A percentile compares a stretch with the other conserved stretches of the same genome.
These are phyloP conservation scores for Arabidopsis suecica DNA, from an alignment of 345 rosid species.

Conservation along the genomic window DNA sequence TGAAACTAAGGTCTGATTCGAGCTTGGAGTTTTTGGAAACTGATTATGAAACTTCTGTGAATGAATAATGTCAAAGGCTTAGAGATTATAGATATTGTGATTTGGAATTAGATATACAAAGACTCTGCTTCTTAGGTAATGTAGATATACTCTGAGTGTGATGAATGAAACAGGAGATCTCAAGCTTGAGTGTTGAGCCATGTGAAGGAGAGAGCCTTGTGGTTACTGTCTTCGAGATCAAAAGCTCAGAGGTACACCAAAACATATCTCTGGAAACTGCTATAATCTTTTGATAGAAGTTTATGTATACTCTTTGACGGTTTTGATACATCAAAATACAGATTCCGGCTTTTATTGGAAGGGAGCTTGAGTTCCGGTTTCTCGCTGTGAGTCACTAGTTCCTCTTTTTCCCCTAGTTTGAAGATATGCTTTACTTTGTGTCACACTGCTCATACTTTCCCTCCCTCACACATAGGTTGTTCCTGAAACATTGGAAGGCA, in stretches of 20 bases:
- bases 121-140: neutral
- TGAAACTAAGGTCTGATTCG: constrained; percentile 67
- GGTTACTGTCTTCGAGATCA: constrained; percentile 84
- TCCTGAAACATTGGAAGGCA: constrained; percentile 75
- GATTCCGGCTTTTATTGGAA: constrained; percentile 85
- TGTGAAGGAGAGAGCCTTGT: constrained; percentile 73
- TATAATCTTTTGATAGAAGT: neutral
- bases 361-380: constrained; percentile 88
- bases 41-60: neutral
- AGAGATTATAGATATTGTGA: neutral
- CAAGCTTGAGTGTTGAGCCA: constrained; percentile 87
- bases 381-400: constrained; percentile 72
- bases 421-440: constrained; percentile 2
- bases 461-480: constrained; percentile 53
- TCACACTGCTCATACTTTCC: neutral
- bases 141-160: constrained; percentile 9
- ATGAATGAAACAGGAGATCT: constrained; percentile 69
- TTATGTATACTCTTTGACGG: constrained; percentile 2
- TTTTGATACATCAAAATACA: constrained; percentile 40
- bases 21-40: neutral
- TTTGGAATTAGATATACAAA: neutral
- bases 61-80: neutral
- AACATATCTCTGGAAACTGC: neutral
- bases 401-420: neutral
- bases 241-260: constrained; percentile 69